Evolutionary conservation across 2,329 filamentous ascomycete species (phyloP), one percentile per base, ranked within the genome.

Genomic region (Clonostachys rosea): DNA sequence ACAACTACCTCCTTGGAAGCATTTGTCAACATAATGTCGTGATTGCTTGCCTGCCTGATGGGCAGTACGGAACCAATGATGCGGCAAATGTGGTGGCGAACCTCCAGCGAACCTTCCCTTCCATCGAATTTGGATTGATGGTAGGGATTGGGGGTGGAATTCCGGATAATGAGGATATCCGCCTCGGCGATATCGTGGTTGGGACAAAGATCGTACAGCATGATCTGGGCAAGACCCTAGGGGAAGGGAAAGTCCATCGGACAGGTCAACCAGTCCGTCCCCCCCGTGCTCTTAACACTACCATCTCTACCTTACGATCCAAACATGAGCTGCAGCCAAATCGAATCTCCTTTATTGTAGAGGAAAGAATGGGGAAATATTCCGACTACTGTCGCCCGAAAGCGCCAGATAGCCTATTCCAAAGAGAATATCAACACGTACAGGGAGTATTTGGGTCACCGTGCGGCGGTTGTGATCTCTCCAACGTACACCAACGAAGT

Each of bases 71-170:
- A 1, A 52, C 44, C 4, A 50, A 46, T n/a, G 51, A 48, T 11
- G 54, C 52, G 2, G 51, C 55, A 10, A 45, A 40, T 10, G 52
- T 55, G 2, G 44, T 49, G 1, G 50, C 40, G n/a, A 42, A 54
- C n/a, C 43, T 55, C 39, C 33, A 18, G 5, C 18, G 47, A 5
- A 52, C 43, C 3, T 57, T 57, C 24, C 52, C 49, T 1, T 53
- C 16, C 9, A 46, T 52, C 6, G 45, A 41, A 0, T 42, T 45
- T 3, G 45, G 40, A 2, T 17, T 57, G 8, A 54, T 62, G 45
- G 60, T 62, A 5, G 59, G 60, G 3, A 58, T 62, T 1, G 59
- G 60, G 17, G 59, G 59, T 18, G 59, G 59, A 2, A 51, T 50
- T 0, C 60, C 60, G 5, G 46, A 42, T 17, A 44, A 47, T 7